Conservation (phyloP, 768 basidiomycete genomes). For the Grammothele lineata region DNA sequence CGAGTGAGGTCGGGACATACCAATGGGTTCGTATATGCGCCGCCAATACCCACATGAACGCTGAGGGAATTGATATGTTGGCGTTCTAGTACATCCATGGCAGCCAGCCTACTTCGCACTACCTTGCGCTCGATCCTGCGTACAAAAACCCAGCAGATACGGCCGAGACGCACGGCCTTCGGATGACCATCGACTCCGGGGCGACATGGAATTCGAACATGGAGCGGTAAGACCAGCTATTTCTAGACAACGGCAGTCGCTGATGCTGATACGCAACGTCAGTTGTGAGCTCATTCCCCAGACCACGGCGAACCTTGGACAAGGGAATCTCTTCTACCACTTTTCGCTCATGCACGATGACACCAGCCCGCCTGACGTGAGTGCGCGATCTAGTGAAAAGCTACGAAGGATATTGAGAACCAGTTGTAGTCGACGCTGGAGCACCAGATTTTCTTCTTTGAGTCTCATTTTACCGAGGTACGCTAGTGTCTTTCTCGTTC, state of each 20-base stretch:
- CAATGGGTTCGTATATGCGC: conserved; percentile 59
- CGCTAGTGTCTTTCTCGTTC: neutral
- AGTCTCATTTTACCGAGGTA: conserved; percentile 61
- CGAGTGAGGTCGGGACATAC: conserved; percentile 48
- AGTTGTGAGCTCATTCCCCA: conserved; percentile 32
- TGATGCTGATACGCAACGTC: too few species aligned
- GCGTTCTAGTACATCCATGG: conserved; percentile 47
- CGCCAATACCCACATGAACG: neutral
- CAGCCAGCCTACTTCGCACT: conserved; percentile 43
- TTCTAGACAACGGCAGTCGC: too few species aligned
- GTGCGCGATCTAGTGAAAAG: conserved; percentile 7
- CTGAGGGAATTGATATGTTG: neutral
- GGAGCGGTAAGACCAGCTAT: conserved; percentile 27
- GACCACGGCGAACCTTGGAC: conserved; percentile 50
- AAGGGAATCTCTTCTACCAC: conserved; percentile 58
- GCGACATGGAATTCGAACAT: conserved; percentile 52
- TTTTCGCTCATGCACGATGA: conserved; percentile 48
- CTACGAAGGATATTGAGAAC: too few species aligned
- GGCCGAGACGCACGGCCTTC: conserved; percentile 45
- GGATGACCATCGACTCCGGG: conserved; percentile 49
- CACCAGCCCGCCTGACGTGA: conserved; percentile 51
- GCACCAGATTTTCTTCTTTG: conserved; percentile 61
- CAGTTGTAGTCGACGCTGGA: conserved; percentile 51
- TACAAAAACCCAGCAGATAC: conserved; percentile 60
- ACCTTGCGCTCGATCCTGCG: conserved; percentile 44